Evolutionary conservation across 2,329 filamentous ascomycete genomes (phyloP), one percentile per base, ranked within the genome.

Genomic region (Drechslera avenae): DNA sequence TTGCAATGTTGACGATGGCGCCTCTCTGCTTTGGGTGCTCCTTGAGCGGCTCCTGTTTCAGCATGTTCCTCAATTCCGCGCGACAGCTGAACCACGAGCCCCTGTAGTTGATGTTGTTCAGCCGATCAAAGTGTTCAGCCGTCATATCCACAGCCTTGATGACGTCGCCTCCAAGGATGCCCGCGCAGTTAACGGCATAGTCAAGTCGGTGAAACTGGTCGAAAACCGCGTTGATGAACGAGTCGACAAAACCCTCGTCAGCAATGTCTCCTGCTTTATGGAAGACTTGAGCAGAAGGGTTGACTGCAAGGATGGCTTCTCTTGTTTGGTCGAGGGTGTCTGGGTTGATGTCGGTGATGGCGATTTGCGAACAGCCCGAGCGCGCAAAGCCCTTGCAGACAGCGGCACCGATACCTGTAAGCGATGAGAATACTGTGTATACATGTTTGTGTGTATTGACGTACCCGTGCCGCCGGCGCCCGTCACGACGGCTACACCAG

Each of bases 81-180:
- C 63, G 56, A 33, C 83, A 80, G 54, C 82, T 84, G 8, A 83
- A 70, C 77, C 81, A 85, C 1, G 84, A 77, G 2, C 83, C 83
- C 13, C 76, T 76, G 57, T 84, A 84, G 56, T 86, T 86, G 60
- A 85, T 75, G 33, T 71, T 75, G 31, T 79, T 84, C 39, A 85
- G 74, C 6, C 71, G 71, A 48, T 85, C 82, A 37, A 85, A 85
- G 8, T 73, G 73, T 1, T 75, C 73, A 1, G 75, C 64, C 0
- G 74, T 62, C n/a, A 76, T 81, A 40, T 84, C 81, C 0, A 78
- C 78, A 16, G 75, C 71, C 30, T 75, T 69, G 8, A 72, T 59
- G 1, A 70, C 66, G 6, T 72, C 65, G 4, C 70, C 65, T 4
- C 78, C 77, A 3, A 81, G 60, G 3, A 84, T 75, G 0, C 83